Evolutionary conservation across 192 early-diverging fungal genomes (phyloP), one percentile per base, ranked within the genome.

Genomic region (Mortierella alpina): DNA sequence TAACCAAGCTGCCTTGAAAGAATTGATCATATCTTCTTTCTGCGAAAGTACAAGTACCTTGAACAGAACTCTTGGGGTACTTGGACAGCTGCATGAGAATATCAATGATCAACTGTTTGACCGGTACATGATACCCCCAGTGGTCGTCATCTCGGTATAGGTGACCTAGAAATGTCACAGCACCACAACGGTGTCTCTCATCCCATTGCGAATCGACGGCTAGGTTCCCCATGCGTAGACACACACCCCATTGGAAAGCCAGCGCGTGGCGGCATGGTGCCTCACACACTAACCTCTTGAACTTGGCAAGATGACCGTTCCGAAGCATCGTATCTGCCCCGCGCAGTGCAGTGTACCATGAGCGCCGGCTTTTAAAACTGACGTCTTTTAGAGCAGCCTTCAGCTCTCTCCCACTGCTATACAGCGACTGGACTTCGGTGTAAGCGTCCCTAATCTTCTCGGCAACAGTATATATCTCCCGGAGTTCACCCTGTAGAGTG

Each of bases 341-440:
- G 17, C 62, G 62, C 62, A 63, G 15, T 18, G 47, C 48, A 7
- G 62, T n/a, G 39, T 63, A 63, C 62, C 62, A 63, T 5, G 48
- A 15, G 18, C 62, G 45, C 17, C 50, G 52, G 0, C 18, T 49
- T 41, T 15, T 42, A 41, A 54, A 53, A 17, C 23, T 40, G 10
- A 66, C 64, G 17, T 17, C 31, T 18, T 55, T 5, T 0, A 66
- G 31, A 42, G 47, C 14, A 4, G 23, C 64, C 14, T 54, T 9
- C 1, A 66, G 42, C 5, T 10, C 52, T 54, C 40, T 9, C 13
- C 52, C 52, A 3, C 64, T 54, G 15, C 42, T 52, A 42, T 10
- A 12, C 46, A 54, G 51, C 10, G 49, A 18, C 8, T 10, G 50
- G 20, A 39, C 39, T 4, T 39, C 23, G 31, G 2, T 12, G 50